phyloP scores from a whole-genome alignment of 495 filamentous ascomycete genomes.

The Tuber calosporum region DNA sequence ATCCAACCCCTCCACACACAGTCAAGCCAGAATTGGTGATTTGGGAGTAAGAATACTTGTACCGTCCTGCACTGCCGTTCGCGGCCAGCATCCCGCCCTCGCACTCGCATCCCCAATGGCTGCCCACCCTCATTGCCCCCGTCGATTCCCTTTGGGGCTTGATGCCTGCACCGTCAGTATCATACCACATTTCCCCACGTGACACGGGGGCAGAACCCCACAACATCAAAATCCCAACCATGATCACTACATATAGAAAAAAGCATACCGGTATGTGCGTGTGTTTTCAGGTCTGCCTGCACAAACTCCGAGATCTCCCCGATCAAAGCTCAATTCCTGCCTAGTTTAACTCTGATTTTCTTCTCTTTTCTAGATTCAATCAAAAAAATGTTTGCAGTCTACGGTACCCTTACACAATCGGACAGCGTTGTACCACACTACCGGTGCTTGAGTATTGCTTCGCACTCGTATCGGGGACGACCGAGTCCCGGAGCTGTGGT shows the following conservation, averaged over 20 bases:
- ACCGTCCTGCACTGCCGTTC: neutral
- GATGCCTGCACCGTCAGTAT: neutral
- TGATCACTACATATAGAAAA: neutral
- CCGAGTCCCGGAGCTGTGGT: neutral
- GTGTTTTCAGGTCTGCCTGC: neutral
- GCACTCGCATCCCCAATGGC: neutral
- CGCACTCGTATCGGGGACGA: neutral
- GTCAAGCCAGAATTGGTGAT: neutral
- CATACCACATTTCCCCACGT: neutral
- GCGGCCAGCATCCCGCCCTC: neutral
- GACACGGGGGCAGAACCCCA: neutral
- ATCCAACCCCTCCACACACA: neutral
- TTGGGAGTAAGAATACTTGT: neutral
- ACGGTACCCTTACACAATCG: too few species aligned
- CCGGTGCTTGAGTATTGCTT: neutral
- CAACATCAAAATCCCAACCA: neutral
- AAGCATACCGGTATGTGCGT: too few species aligned
- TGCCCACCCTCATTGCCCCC: neutral
- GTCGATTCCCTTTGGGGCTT: neutral
- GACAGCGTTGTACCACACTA: neutral
- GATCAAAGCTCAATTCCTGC: neutral
- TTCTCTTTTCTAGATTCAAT: too few species aligned
- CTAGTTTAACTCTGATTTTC: neutral
- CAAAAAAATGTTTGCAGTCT: too few species aligned
- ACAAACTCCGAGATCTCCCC: neutral